Conservation (phyloP, 495 filamentous ascomycete genomes). For the Elaphomyces granulatus region DNA sequence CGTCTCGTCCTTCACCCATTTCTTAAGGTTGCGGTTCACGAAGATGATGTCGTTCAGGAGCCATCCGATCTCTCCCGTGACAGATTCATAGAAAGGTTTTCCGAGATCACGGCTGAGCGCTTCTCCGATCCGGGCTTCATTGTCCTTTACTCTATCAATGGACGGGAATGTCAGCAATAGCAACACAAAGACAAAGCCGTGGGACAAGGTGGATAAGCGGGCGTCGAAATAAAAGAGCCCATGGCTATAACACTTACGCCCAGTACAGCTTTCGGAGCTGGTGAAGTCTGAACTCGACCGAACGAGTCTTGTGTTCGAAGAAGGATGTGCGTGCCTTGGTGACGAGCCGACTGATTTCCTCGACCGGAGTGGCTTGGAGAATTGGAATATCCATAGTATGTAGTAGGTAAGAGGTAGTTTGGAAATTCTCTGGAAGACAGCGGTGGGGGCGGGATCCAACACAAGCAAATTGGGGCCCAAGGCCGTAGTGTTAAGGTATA, state of each 20-base stretch:
- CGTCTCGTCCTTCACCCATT: slow-evolving; percentile 71
- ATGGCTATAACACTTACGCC: slow-evolving; percentile 38
- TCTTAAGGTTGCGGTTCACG: slow-evolving; percentile 56
- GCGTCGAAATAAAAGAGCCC: not conserved
- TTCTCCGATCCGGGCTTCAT: slow-evolving; percentile 49
- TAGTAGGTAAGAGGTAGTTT: not conserved
- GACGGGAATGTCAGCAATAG: not conserved
- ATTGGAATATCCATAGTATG: slow-evolving; percentile 35
- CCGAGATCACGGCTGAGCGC: slow-evolving; percentile 61
- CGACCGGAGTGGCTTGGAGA: slow-evolving; percentile 51
- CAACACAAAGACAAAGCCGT: not conserved
- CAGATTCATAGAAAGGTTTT: slow-evolving; percentile 56
- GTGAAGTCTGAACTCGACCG: slow-evolving; percentile 61
- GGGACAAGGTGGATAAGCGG: slow-evolving; percentile 3
- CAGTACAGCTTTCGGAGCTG: slow-evolving; percentile 92
- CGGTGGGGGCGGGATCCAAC: not conserved
- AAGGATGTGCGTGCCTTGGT: slow-evolving; percentile 48
- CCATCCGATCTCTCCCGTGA: slow-evolving; percentile 58
- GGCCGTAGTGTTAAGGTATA: too few species aligned
- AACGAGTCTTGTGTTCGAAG: slow-evolving; percentile 62
- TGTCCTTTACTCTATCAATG: slow-evolving; percentile 60
- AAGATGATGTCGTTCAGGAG: slow-evolving; percentile 65
- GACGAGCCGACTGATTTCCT: slow-evolving; percentile 46
- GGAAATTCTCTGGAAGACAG: not conserved
- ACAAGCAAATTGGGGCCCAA: not conserved